Evolutionary conservation across 768 basidiomycete genomes (phyloP).

Genomic region (Boletus speciosus): DNA sequence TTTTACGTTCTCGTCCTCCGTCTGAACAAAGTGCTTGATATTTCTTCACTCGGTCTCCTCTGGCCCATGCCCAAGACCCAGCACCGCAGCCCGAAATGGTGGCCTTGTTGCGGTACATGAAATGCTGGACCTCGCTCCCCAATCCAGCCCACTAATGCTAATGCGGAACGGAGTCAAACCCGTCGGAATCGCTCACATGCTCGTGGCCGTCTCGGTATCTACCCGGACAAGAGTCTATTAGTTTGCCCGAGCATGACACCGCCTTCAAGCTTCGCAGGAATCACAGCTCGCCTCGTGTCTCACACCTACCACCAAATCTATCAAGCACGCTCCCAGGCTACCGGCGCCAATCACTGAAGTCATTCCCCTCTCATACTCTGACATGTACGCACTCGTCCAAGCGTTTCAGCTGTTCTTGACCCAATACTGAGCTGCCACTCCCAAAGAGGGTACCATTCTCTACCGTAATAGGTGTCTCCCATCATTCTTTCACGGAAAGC

Average conservation of each 20-base stretch:
- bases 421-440: neutral
- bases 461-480: neutral
- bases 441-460: neutral
- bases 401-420: neutral
- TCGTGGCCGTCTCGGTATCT: neutral
- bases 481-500: neutral
- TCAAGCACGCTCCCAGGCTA: constrained; percentile 7
- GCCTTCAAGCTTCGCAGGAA: neutral
- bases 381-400: neutral
- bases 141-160: neutral
- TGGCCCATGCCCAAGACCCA: constrained; percentile 8
- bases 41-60: neutral
- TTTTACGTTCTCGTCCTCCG: neutral
- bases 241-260: neutral
- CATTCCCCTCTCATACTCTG: neutral
- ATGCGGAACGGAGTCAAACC: neutral
- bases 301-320: neutral
- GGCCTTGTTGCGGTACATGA: neutral
- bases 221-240: neutral
- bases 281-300: neutral
- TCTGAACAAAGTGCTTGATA: neutral
- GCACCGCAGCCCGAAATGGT: neutral
- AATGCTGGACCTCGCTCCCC: neutral
- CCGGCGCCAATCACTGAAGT: constrained; percentile 14
- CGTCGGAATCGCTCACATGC: neutral